These are phyloP conservation scores for Tricharina praecox DNA, from an alignment of 495 filamentous ascomycete genomes.

Conservation along the genomic window DNA sequence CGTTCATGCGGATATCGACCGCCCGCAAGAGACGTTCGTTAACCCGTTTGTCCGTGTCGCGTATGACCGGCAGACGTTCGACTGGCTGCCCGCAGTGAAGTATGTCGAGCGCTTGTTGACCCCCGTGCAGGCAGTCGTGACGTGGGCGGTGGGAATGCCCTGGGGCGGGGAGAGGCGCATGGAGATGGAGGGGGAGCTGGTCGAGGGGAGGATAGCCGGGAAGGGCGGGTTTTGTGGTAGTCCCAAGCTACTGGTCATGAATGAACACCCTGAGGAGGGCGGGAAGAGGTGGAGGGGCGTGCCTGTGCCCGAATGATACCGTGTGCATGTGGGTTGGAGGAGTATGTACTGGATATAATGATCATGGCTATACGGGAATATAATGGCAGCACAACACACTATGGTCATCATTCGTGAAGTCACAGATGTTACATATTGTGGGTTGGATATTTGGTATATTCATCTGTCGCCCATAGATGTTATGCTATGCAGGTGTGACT, in stretches of 20 bases:
- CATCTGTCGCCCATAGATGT: no score
- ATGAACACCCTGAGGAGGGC: slow-evolving; percentile 33
- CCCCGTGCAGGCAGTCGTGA: slow-evolving; percentile 38
- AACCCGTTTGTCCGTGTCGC: slow-evolving; percentile 59
- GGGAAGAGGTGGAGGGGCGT: slow-evolving; percentile 39
- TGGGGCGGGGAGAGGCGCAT: slow-evolving; percentile 40
- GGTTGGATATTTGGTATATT: no score
- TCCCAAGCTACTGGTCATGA: slow-evolving; percentile 40
- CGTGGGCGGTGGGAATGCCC: slow-evolving; percentile 37
- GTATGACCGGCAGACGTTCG: slow-evolving; percentile 38
- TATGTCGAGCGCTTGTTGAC: slow-evolving; percentile 44
- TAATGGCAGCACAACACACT: no score
- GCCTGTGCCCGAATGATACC: slow-evolving; percentile 15
- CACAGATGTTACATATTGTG: no score
- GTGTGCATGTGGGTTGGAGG: background rate
- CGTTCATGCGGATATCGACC: slow-evolving; percentile 47
- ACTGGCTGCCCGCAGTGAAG: slow-evolving; percentile 38
- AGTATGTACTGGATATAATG: background rate
- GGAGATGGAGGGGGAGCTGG: slow-evolving; percentile 42
- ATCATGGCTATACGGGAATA: background rate
- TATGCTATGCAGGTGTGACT: no score
- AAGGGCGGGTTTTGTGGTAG: slow-evolving; percentile 42
- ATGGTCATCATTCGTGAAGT: no score
- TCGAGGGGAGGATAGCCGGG: slow-evolving; percentile 36
- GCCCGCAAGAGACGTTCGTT: slow-evolving; percentile 43